Percentiles rank a stretch among this genome's conserved stretches.
Conservation (phyloP, 1,284 basidiomycete species). For the Neolentinus lepideus region DNA sequence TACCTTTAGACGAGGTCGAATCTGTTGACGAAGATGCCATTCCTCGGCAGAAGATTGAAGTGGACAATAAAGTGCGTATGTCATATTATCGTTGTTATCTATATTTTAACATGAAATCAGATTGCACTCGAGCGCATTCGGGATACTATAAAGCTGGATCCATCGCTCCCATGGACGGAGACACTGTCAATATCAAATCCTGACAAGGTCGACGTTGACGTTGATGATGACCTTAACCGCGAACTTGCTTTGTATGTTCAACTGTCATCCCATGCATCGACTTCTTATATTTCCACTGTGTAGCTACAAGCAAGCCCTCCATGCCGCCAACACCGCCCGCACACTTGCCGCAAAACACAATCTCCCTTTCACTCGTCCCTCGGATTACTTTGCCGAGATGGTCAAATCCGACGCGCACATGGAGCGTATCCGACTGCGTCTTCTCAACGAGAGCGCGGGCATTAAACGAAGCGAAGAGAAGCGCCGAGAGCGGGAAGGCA, state of each 20-base stretch:
- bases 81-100: constrained; percentile 4
- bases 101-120: constrained; percentile 29
- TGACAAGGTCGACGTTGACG: constrained; percentile 69
- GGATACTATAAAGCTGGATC: constrained; percentile 71
- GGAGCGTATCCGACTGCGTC: constrained; percentile 89
- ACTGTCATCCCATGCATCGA: not conserved
- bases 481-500: constrained; percentile 87
- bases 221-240: constrained; percentile 86
- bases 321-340: constrained; percentile 72
- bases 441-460: constrained; percentile 84
- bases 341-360: constrained; percentile 67
- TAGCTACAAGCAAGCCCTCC: constrained; percentile 94
- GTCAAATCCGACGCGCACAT: constrained; percentile 97
- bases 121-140: constrained; percentile 77
- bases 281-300: not conserved
- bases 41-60: constrained; percentile 74
- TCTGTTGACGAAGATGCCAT: constrained; percentile 73
- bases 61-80: constrained; percentile 67
- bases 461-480: constrained; percentile 94
- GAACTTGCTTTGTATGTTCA: constrained; percentile 90
- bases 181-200: constrained; percentile 75
- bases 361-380: constrained; percentile 87
- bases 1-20: constrained; percentile 68
- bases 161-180: constrained; percentile 80
- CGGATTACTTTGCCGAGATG: constrained; percentile 99